Evolutionary conservation across 495 filamentous ascomycete species (phyloP), one percentile per base, ranked within the genome.

Genomic region (Cairneyella variabilis): DNA sequence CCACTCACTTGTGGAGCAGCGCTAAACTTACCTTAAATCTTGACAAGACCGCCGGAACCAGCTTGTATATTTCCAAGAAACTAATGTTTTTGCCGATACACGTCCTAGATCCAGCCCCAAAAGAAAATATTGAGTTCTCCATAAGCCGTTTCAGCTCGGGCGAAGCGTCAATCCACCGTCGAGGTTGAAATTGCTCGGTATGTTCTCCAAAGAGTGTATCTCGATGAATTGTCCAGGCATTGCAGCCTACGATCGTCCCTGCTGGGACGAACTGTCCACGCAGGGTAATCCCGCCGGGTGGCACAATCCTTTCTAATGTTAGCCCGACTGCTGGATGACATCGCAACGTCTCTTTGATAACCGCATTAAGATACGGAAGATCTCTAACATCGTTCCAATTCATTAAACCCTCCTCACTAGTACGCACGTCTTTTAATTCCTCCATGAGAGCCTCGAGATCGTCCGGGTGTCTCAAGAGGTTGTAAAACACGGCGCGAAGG

Each of bases 401-500:
- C 9, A 71, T 66, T 40, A 0, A 5, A 4, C 36, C 36, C 6
- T 38, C 12, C 20, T 38, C 12, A 2, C 30, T 34, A 34, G 14
- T 8, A 8, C 30, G 30, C 7, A 34, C 30, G 36, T 14, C 14
- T 1, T 17, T 17, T 16, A 38, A 17, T 38, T 38, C 36, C 5
- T 38, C 36, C 36, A 6, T 38, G 5, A 38, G 12, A 5, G 6
- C 4, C 5, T 14, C 12, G 14, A 38, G 5, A 7, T 14, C 20
- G 3, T 14, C 6, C 69, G 70, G 45, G 71, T 64, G 46, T 71
- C 72, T 3, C 14, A 82, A 65, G 9, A 76, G 57, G 57, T 75
- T 65, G 57, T 80, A 80, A 22, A 83, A 58, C 17, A 78, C 65
- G 1, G 74, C 64, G 39, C 71, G 65, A 7, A 82, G 59, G 11